Conservation (phyloP, 192 early-diverging fungal genomes). For the Mortierella antarctica region DNA sequence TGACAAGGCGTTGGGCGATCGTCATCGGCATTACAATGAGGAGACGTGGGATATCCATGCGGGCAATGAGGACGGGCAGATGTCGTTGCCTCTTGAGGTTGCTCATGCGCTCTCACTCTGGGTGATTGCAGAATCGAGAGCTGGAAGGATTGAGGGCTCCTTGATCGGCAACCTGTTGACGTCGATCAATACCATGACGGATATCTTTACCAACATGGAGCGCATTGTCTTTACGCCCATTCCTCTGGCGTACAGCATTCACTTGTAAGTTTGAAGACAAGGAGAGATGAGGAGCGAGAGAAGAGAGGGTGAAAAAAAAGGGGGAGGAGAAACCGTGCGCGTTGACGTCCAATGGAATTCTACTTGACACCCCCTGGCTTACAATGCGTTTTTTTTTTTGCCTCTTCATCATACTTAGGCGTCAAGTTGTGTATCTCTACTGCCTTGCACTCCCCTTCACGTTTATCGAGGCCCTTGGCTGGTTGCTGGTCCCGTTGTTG, state of each 20-base stretch:
- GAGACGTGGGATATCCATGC: conserved; percentile 37
- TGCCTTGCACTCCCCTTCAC: conserved; percentile 73
- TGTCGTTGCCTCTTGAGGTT: conserved; percentile 65
- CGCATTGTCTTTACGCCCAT: conserved; percentile 77
- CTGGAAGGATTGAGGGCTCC: conserved; percentile 48
- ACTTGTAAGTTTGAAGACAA: conserved; percentile 59
- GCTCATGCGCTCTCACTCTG: conserved; percentile 57
- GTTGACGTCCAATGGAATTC: not conserved
- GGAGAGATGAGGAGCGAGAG: not conserved
- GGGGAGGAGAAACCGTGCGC: too few relatives aligned
- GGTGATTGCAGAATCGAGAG: conserved; percentile 52
- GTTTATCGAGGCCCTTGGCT: conserved; percentile 56
- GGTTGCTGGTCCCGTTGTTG: conserved; percentile 67
- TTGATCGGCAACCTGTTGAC: conserved; percentile 48
- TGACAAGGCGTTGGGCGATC: conserved; percentile 22
- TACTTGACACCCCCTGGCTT: not conserved
- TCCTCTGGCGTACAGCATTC: conserved; percentile 75
- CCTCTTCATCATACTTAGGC: conserved; percentile 34
- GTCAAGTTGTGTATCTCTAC: conserved; percentile 73
- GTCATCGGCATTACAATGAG: conserved; percentile 30
- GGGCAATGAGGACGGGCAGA: conserved; percentile 59
- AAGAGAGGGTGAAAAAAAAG: too few relatives aligned
- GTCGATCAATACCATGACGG: conserved; percentile 63
- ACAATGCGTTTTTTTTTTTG: not conserved
- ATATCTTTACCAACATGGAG: conserved; percentile 73